A percentile compares a stretch with the other conserved stretches of the same genome.
Conservation (phyloP, 2,329 filamentous ascomycete species). For the Cytospora schulzeri region DNA sequence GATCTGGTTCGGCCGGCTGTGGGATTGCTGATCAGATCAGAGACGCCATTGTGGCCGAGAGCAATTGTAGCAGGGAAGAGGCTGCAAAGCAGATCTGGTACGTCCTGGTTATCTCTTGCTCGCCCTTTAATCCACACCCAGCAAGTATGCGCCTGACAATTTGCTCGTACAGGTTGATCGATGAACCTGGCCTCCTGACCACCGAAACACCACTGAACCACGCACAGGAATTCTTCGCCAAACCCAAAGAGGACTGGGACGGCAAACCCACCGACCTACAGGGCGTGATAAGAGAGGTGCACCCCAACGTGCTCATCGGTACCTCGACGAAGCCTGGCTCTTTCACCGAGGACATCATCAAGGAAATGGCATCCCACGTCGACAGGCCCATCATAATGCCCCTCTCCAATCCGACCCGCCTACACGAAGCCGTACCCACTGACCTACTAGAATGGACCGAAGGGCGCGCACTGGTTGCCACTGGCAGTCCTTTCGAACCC, state of each 20-base stretch:
- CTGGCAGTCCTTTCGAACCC: conserved; percentile 79
- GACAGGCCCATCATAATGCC: conserved; percentile 78
- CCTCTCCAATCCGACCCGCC: conserved; percentile 79
- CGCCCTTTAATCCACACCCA: neutral
- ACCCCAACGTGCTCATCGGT: conserved; percentile 80
- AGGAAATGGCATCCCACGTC: conserved; percentile 74
- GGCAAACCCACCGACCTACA: conserved; percentile 60
- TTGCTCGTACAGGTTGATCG: conserved; percentile 63
- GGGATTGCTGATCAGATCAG: conserved; percentile 85
- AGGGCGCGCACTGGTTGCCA: conserved; percentile 77
- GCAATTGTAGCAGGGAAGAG: conserved; percentile 68
- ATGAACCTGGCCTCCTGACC: conserved; percentile 77
- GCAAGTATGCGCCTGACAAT: neutral
- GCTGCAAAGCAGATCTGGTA: conserved; percentile 79
- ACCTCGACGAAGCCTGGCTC: conserved; percentile 77
- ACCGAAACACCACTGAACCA: conserved; percentile 52
- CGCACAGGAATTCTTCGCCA: conserved; percentile 69
- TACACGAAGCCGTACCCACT: conserved; percentile 79
- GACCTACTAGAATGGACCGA: conserved; percentile 79
- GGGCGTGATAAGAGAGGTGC: conserved; percentile 68
- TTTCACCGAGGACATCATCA: conserved; percentile 74
- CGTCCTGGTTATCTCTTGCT: conserved; percentile 17
- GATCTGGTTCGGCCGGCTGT: conserved; percentile 78
- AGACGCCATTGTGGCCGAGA: conserved; percentile 74
- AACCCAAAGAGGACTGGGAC: conserved; percentile 65